phyloP scores from a whole-genome alignment of 305 asterid genomes.

The Salvia sclarea region DNA sequence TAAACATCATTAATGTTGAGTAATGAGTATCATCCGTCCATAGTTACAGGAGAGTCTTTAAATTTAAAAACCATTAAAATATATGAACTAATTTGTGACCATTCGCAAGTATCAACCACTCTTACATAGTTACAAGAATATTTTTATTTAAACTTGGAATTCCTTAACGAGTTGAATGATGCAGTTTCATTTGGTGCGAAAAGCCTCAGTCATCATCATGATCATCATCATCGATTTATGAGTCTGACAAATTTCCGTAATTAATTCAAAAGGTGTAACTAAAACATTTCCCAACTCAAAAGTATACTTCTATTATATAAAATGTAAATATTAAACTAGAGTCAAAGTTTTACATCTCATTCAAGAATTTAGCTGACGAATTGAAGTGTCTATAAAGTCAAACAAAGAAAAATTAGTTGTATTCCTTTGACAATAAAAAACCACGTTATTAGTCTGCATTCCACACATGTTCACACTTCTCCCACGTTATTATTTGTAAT shows the following conservation, averaged over 20 bases:
- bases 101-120: background rate
- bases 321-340: background rate
- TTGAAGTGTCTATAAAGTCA: constrained; percentile 15
- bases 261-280: constrained; percentile 8
- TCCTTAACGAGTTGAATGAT: too few relatives aligned
- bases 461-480: background rate
- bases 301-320: background rate
- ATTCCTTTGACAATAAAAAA: background rate
- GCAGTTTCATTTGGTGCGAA: background rate
- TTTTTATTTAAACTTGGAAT: background rate
- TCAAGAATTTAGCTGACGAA: background rate
- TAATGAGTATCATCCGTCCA: too few relatives aligned
- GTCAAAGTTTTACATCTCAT: constrained; percentile 5
- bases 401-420: background rate
- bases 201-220: background rate
- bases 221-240: background rate
- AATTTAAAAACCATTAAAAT: background rate
- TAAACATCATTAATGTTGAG: too few relatives aligned
- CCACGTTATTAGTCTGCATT: background rate
- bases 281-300: constrained; percentile 18
- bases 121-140: background rate
- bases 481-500: too few relatives aligned
- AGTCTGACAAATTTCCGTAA: background rate
- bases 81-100: background rate
- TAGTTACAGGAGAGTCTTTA: too few relatives aligned